Evolutionary conservation across 2,329 filamentous ascomycete genomes (phyloP), one percentile per base, ranked within the genome.

Genomic region (Colletotrichum brevisporum): DNA sequence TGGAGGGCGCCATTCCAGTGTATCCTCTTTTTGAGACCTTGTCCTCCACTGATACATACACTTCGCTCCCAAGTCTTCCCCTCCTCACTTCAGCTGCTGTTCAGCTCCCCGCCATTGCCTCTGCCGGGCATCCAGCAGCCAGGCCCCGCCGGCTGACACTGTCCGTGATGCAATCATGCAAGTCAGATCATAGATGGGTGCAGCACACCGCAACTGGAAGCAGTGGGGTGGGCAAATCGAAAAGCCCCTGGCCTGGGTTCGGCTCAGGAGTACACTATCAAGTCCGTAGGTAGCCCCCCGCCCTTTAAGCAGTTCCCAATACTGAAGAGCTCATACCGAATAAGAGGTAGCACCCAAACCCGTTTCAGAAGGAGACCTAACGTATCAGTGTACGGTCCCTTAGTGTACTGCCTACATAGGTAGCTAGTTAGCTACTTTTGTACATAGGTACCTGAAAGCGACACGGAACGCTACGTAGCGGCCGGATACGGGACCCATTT

Each of bases 161-260:
- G 62, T 27, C 66, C 66, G 66, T 66, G 67, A 69, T 69, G 67
- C 62, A 69, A 67, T 67, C 55, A 66, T 67, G 63, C 67, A 67
- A 67, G 67, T 67, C 63, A 69, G 67, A 24, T 24, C 21, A 24
- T 24, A 24, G 21, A 69, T 66, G 51, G 55, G 65, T 67, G 62
- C 62, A 45, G 67, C 55, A 52, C 56, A 61, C 67, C 67, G 63
- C 67, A 69, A 69, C 27, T 52, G 67, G 67, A 67, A 60, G 51
- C 51, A 66, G 55, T 56, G 62, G 60, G 65, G 62, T 43, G 45
- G 21, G 53, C 26, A 52, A 43, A 9, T 59, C 31, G 21, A 18
- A 68, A 26, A 52, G 61, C 61, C 62, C 66, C 65, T 63, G 10
- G 31, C 8, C 21, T 24, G 21, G 21, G 21, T 24, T 24, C 21